phyloP scores from a whole-genome alignment of 495 filamentous ascomycete genomes.

The Xylaria sp. region DNA sequence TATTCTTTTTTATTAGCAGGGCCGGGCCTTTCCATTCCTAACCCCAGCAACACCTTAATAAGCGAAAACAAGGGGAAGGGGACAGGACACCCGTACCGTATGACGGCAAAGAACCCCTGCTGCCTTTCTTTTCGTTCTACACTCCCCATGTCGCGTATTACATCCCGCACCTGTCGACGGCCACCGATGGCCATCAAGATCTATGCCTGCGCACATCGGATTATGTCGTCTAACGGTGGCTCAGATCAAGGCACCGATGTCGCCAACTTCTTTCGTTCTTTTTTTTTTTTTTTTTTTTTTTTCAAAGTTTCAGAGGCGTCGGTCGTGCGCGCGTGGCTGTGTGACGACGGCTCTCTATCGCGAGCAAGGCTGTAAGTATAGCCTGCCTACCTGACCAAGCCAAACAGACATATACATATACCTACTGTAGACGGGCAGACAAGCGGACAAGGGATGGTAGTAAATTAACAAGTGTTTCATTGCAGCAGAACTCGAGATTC shows the following conservation, averaged over 20 bases:
- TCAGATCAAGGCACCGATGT: conserved; percentile 12
- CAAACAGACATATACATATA: not conserved
- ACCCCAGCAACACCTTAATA: conserved; percentile 5
- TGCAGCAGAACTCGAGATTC: conserved; percentile 2
- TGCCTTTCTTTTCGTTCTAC: not conserved
- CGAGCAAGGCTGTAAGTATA: not conserved
- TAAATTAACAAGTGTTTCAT: not conserved
- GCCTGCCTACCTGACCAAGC: conserved; percentile 11
- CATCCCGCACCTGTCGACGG: conserved; percentile 2
- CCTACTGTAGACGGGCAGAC: not conserved
- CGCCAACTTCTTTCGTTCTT: not conserved
- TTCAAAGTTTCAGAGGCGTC: not conserved
- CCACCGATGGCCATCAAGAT: conserved; percentile 20
- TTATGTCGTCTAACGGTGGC: conserved; percentile 17
- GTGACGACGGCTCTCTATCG: conserved; percentile 2
- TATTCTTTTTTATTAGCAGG: not conserved
- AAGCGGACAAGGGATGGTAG: conserved; percentile 3
- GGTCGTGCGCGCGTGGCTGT: conserved; percentile 1
- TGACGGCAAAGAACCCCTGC: conserved; percentile 16
- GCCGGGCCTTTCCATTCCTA: conserved; percentile 4
- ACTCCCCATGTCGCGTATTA: not conserved
- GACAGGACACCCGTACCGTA: not conserved
- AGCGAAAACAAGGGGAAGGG: conserved; percentile 6
- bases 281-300: no score
- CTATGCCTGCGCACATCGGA: conserved; percentile 5